Evolutionary conservation across 306 rosid genomes (phyloP).

Genomic region (Pterocarpus santalinus): DNA sequence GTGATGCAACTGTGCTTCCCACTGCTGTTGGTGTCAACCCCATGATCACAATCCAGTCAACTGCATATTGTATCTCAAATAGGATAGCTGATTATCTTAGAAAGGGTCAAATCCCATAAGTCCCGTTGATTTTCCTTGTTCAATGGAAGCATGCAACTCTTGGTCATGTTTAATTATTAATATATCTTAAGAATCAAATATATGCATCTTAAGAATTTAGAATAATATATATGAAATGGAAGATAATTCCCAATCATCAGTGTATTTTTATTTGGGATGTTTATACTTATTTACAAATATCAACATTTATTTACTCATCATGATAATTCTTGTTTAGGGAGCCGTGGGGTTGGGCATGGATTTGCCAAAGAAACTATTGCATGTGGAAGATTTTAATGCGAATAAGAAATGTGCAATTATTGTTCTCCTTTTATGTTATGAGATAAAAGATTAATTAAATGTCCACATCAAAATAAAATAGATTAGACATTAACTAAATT

Average conservation of each 20-base stretch:
- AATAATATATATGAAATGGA: not conserved
- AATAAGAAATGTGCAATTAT: not conserved
- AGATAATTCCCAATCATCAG: not conserved
- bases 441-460: not conserved
- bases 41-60: conserved; percentile 83
- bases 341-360: not conserved
- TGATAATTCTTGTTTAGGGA: not conserved
- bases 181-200: too few relatives aligned
- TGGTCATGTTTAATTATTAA: not conserved
- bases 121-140: not conserved
- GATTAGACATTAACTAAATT: too few relatives aligned
- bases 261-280: not conserved
- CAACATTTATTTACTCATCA: not conserved
- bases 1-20: conserved; percentile 81
- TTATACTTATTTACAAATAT: not conserved
- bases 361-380: not conserved
- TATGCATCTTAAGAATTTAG: too few relatives aligned
- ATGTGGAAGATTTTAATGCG: not conserved
- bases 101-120: not conserved
- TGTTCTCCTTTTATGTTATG: not conserved
- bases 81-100: conserved; percentile 39
- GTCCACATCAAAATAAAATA: too few relatives aligned
- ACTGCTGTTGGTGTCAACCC: conserved; percentile 89
- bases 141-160: not conserved
- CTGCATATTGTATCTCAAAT: conserved; percentile 60